A percentile compares a stretch with the other conserved stretches of the same genome.
Conservation (phyloP, 495 filamentous ascomycete genomes). For the Chaetomium tenue region DNA sequence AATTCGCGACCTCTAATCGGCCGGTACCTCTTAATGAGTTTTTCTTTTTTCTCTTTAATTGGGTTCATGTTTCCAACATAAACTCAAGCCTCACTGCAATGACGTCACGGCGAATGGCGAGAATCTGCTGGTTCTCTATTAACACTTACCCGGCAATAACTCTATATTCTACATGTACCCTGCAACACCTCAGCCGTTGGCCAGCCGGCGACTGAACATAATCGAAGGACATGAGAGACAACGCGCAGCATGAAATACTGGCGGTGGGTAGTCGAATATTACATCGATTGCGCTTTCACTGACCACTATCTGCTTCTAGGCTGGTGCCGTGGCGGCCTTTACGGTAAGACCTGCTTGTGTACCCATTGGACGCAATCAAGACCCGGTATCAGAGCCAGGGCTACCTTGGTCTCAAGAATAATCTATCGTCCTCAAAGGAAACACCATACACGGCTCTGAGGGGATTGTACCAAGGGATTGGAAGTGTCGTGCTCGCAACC, state of each 20-base stretch:
- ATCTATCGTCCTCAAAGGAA: conserved; percentile 45
- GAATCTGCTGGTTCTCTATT: no score
- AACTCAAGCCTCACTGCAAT: no score
- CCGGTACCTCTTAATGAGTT: no score
- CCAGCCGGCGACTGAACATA: no score
- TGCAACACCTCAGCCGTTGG: no score
- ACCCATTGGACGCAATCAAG: conserved; percentile 83
- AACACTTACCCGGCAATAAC: no score
- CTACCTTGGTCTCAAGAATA: conserved; percentile 48
- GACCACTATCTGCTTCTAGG: conserved; percentile 42
- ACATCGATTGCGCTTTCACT: background rate
- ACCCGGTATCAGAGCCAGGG: conserved; percentile 78
- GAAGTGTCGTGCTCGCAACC: conserved; percentile 83
- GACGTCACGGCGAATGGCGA: no score
- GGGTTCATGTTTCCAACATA: no score
- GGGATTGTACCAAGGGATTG: conserved; percentile 85
- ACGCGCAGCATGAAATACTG: background rate
- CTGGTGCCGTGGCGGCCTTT: conserved; percentile 78
- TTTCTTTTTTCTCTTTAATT: no score
- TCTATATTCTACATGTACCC: no score
- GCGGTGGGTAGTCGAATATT: background rate
- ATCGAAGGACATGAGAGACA: background rate
- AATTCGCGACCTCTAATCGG: no score
- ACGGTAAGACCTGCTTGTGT: conserved; percentile 74
- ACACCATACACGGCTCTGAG: conserved; percentile 46